These are phyloP conservation scores for Climacium dendroides DNA, from an alignment of 225 moss, liverwort and hornwort genomes.

Conservation along the genomic window DNA sequence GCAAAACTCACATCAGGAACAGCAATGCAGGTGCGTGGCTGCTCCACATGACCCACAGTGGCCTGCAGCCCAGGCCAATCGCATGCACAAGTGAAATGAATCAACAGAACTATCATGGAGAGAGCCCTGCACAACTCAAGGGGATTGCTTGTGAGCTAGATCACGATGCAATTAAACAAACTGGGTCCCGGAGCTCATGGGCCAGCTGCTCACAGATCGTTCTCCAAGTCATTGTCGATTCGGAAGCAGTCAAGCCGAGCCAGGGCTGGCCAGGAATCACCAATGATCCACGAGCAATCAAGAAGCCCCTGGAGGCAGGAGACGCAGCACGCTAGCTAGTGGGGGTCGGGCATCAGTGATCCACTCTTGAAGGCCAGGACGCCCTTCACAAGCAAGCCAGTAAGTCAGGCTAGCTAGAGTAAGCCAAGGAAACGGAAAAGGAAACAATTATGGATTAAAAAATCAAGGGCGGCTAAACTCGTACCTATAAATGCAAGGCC, in stretches of 20 bases:
- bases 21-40: not conserved
- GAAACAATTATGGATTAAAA: no score
- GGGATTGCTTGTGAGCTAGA: no score
- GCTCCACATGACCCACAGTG: not conserved
- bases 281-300: not conserved
- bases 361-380: no score
- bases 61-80: not conserved
- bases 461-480: no score
- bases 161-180: not conserved
- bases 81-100: not conserved
- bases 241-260: not conserved
- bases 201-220: not conserved
- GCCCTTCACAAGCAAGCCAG: not conserved
- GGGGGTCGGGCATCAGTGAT: not conserved
- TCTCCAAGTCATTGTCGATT: not conserved
- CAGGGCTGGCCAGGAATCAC: not conserved
- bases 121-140: not conserved
- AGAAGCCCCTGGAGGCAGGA: not conserved
- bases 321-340: not conserved
- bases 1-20: not conserved
- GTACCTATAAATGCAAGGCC: not conserved
- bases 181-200: not conserved
- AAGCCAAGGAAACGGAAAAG: not conserved
- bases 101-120: not conserved
- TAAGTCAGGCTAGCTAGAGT: not conserved